Evolutionary conservation across 1,284 basidiomycete species (phyloP).

Genomic region (Laetiporus sulphureus): DNA sequence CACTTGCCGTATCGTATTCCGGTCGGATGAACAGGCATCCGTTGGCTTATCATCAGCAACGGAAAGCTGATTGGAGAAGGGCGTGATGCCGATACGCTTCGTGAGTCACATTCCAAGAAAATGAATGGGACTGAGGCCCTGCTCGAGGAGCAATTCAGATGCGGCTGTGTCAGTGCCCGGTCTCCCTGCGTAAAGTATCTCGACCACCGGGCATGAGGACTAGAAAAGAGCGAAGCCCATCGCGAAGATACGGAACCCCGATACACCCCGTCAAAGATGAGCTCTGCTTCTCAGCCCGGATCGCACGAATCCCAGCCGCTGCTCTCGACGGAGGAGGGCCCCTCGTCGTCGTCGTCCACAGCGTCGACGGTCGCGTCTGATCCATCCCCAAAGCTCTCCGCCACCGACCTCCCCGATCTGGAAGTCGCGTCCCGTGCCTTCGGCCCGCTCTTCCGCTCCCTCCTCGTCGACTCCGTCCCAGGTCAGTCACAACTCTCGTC

Average conservation of each 20-base stretch:
- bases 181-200: too few relatives aligned
- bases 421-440: slow-evolving; percentile 22
- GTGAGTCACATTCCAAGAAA: slow-evolving; percentile 1
- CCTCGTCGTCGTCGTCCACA: slow-evolving; percentile 5
- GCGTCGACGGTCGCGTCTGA: slow-evolving; percentile 10
- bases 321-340: slow-evolving; percentile 5
- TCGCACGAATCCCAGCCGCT: slow-evolving; percentile 18
- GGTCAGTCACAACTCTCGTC: slow-evolving; percentile 31
- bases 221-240: neutral
- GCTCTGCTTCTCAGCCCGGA: neutral
- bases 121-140: too few relatives aligned
- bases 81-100: slow-evolving; percentile 2
- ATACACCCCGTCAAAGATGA: slow-evolving; percentile 1
- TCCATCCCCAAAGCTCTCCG: slow-evolving; percentile 8
- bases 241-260: neutral
- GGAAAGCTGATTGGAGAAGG: slow-evolving; percentile 1
- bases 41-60: slow-evolving; percentile 4
- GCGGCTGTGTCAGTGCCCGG: too few relatives aligned
- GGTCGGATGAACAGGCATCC: slow-evolving; percentile 5
- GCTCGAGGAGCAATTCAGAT: too few relatives aligned
- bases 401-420: slow-evolving; percentile 15
- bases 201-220: neutral
- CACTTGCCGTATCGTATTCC: slow-evolving; percentile 11
- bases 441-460: slow-evolving; percentile 36
- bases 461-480: slow-evolving; percentile 50